Conservation (phyloP, 2,329 filamentous ascomycete species). For the Trichoderma sp. region DNA sequence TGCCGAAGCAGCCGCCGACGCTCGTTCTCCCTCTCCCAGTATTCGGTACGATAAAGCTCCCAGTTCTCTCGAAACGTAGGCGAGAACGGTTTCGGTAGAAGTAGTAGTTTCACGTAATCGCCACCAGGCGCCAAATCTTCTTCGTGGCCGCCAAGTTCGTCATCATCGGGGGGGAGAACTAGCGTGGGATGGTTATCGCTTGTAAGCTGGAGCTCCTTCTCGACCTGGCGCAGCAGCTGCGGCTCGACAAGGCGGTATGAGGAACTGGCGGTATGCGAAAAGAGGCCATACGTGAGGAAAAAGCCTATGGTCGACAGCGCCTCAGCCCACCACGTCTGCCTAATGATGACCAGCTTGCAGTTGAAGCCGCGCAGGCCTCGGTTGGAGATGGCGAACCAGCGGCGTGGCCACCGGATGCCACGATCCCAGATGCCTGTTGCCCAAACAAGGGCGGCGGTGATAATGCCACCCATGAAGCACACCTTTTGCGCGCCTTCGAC, state of each 20-base stretch:
- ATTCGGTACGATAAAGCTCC: slow-evolving; percentile 90
- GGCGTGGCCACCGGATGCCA: slow-evolving; percentile 87
- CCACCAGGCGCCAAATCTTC: slow-evolving; percentile 89
- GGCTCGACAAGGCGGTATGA: slow-evolving; percentile 77
- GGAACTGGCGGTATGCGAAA: slow-evolving; percentile 65
- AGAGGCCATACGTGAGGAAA: slow-evolving; percentile 71
- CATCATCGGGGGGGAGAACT: slow-evolving; percentile 48
- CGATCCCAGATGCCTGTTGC: slow-evolving; percentile 95
- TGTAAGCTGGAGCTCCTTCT: slow-evolving; percentile 54
- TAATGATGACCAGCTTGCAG: slow-evolving; percentile 88
- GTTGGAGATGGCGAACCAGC: slow-evolving; percentile 88
- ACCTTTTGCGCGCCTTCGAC: slow-evolving; percentile 88
- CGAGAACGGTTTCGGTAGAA: slow-evolving; percentile 92
- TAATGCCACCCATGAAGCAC: slow-evolving; percentile 83
- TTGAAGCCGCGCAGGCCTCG: slow-evolving; percentile 89
- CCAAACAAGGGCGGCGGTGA: slow-evolving; percentile 86
- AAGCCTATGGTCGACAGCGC: slow-evolving; percentile 69
- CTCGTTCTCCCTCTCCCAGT: slow-evolving; percentile 97
- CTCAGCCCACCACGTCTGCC: slow-evolving; percentile 79
- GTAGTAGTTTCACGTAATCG: slow-evolving; percentile 84
- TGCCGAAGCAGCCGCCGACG: slow-evolving; percentile 69
- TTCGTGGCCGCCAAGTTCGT: slow-evolving; percentile 69
- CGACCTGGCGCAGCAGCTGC: slow-evolving; percentile 55
- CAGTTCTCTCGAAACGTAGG: slow-evolving; percentile 94
- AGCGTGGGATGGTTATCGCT: slow-evolving; percentile 42